Percentiles rank a stretch among this genome's conserved stretches.
These are phyloP conservation scores for Kluyveromyces starmeri DNA, from an alignment of 805 yeast genomes.

Conservation along the genomic window DNA sequence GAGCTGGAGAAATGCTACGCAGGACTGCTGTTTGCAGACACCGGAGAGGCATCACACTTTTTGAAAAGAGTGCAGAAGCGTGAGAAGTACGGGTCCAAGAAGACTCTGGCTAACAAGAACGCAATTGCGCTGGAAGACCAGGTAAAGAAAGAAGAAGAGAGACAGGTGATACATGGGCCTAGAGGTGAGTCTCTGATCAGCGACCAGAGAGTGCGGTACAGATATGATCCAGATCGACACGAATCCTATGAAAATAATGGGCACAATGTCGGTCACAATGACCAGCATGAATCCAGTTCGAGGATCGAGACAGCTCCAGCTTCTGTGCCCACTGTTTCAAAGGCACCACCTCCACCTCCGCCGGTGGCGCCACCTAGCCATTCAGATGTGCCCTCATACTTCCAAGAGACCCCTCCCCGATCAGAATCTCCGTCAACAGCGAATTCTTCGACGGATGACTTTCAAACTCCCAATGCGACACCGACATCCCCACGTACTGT, in stretches of 20 bases:
- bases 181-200: constrained; percentile 26
- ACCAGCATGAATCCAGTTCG: constrained; percentile 3
- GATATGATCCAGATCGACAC: constrained; percentile 14
- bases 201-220: constrained; percentile 26
- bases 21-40: constrained; percentile 85
- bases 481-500: constrained; percentile 1
- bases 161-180: constrained; percentile 66
- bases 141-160: constrained; percentile 47
- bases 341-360: constrained; percentile 16
- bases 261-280: constrained; percentile 6
- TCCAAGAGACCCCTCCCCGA: too few relatives aligned
- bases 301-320: constrained; percentile 15
- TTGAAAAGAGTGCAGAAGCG: constrained; percentile 64
- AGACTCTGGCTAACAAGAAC: constrained; percentile 76
- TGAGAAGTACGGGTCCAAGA: constrained; percentile 78
- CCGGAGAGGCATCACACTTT: constrained; percentile 79
- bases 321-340: constrained; percentile 7
- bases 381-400: too few relatives aligned
- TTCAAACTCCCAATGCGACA: too few relatives aligned
- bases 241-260: constrained; percentile 23
- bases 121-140: constrained; percentile 72
- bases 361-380: too few relatives aligned
- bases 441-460: too few relatives aligned
- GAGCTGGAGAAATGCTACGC: constrained; percentile 85
- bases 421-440: too few relatives aligned